A percentile compares a stretch with the other conserved stretches of the same genome.
Conservation (phyloP, 768 basidiomycete genomes). For the Xerocomus potaroensis region DNA sequence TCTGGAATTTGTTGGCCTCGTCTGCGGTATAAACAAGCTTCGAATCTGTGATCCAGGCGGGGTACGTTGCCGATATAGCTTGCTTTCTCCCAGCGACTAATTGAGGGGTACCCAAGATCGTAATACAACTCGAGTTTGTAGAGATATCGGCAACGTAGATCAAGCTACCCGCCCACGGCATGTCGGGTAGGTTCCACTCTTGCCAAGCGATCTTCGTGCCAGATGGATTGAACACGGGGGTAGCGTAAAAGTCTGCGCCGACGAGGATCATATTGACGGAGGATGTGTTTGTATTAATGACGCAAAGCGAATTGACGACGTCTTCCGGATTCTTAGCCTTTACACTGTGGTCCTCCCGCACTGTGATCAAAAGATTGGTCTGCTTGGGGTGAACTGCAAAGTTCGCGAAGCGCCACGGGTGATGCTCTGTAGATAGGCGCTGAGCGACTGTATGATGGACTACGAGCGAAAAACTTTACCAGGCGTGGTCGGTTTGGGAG, state of each 20-base stretch:
- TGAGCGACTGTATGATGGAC: neutral
- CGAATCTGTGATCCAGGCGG: conserved; percentile 39
- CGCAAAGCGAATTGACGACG: conserved; percentile 45
- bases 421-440: neutral
- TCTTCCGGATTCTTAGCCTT: conserved; percentile 31
- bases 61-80: conserved; percentile 36
- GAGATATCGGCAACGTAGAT: conserved; percentile 46
- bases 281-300: conserved; percentile 44
- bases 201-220: conserved; percentile 55
- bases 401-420: conserved; percentile 31
- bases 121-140: conserved; percentile 7
- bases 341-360: conserved; percentile 65
- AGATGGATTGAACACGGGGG: conserved; percentile 51
- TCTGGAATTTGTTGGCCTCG: conserved; percentile 51
- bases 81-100: conserved; percentile 47
- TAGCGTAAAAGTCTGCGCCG: conserved; percentile 66
- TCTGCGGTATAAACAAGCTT: conserved; percentile 58
- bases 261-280: conserved; percentile 38
- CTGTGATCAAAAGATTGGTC: conserved; percentile 47
- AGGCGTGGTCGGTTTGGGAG: conserved; percentile 40
- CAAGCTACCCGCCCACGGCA: conserved; percentile 63
- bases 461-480: conserved; percentile 37
- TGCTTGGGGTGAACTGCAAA: conserved; percentile 52
- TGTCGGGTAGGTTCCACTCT: conserved; percentile 60
- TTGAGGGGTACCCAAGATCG: conserved; percentile 24